Evolutionary conservation across 2,329 filamentous ascomycete genomes (phyloP).

Genomic region (Trichoderma atrobrunneum): DNA sequence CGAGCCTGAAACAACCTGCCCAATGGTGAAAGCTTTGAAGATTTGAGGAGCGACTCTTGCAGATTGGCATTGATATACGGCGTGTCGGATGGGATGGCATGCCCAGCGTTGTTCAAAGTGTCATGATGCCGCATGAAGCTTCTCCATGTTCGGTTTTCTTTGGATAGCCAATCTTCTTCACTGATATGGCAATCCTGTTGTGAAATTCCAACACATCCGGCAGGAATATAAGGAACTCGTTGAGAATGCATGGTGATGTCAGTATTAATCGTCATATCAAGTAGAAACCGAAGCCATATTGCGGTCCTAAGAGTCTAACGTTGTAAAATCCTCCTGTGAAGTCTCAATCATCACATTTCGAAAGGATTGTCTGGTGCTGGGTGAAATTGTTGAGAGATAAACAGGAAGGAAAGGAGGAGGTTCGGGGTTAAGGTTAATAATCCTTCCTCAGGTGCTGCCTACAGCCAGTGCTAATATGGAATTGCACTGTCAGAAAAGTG

Average conservation of each 20-base stretch:
- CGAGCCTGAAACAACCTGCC: constrained; percentile 32
- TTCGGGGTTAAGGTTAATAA: neutral
- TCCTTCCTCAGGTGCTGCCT: constrained; percentile 12
- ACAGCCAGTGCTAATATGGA: neutral
- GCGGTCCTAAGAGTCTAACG: neutral
- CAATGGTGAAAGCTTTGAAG: constrained; percentile 1
- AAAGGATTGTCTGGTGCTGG: neutral
- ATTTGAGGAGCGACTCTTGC: constrained; percentile 27
- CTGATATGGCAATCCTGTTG: constrained; percentile 22
- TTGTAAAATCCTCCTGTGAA: too few species aligned
- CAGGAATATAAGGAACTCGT: constrained; percentile 37
- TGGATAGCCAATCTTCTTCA: constrained; percentile 21
- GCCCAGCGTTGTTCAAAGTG: neutral
- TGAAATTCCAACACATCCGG: constrained; percentile 38
- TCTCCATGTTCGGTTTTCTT: constrained; percentile 8
- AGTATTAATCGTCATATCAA: neutral
- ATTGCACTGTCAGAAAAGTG: neutral
- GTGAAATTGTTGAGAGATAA: neutral
- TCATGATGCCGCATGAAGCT: neutral
- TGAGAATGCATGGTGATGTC: constrained; percentile 21
- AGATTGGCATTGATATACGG: constrained; percentile 23
- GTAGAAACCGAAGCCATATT: neutral
- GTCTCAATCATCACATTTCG: neutral
- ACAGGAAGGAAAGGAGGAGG: neutral
- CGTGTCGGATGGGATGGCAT: constrained; percentile 27